Base-by-base conservation (phyloP, 1,284 basidiomycete genomes). In the Ganoderma lingzhi region DNA sequence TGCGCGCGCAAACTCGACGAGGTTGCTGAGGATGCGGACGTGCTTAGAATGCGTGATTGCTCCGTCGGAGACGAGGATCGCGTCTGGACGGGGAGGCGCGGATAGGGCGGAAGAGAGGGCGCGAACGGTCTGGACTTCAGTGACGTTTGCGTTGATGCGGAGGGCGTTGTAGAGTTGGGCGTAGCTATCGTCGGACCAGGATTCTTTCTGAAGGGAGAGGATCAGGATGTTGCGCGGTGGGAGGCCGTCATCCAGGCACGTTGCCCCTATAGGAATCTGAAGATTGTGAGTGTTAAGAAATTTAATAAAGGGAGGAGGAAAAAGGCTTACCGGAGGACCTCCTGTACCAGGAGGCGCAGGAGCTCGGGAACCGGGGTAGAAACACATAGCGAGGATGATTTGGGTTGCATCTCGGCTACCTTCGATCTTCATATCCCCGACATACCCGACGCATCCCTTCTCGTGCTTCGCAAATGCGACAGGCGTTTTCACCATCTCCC, bases 331-430 rank as follows among this genome's bases (percentile, higher is more conserved):
- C 48, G n/a, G 30, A 37, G 56, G 32, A 10, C 30, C 56, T 10
- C 56, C 56, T n/a, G 30, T 39, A 2, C 56, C 56, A 9, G 56
- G 56, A 37, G 56, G 6, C 39, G 9, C 1, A 5, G 56, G 56
- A 10, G 56, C 56, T 30, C 6, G 35, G 6, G 56, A 37, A 15
- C 35, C 56, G 6, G 56, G 56, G 15, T 32, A 58, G 56, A 66
- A 59, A 41, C 71, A 71, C 74, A 75, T 75, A 6, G 60, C 69
- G 10, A 73, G 10, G 35, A 73, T 48, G 2, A 72, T 68, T 62
- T 9, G 23, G 1, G 32, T 70, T 69, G 23, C 48, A n/a, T 51
- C 48, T 12, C 9, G 2, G 48, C 48, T 51, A 2, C 23, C 48
- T 28, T 28, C 23, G n/a, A 51, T 12, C 0, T 28, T 51, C 48